phyloP scores from a whole-genome alignment of 2,329 filamentous ascomycete genomes.

The Plenodomus lindquistii region DNA sequence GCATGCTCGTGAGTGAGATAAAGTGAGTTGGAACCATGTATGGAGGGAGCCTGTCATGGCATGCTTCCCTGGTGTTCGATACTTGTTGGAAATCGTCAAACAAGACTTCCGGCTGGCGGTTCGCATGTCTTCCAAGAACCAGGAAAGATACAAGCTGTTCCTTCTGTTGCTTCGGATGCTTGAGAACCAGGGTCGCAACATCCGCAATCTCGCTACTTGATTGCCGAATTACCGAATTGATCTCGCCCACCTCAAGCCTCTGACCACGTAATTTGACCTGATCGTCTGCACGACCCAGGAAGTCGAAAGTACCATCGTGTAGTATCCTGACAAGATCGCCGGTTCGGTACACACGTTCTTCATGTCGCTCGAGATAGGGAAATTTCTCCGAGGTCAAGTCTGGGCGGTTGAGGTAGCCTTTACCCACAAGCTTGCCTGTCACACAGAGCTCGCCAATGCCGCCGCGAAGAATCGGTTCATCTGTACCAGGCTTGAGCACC shows the following conservation, averaged over 20 bases:
- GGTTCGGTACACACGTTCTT: conserved; percentile 72
- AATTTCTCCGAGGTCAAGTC: conserved; percentile 80
- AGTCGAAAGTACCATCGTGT: conserved; percentile 81
- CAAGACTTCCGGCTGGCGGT: conserved; percentile 22
- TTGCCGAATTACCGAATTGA: conserved; percentile 78
- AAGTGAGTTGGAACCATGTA: conserved; percentile 95
- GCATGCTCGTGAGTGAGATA: conserved; percentile 70
- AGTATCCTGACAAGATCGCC: conserved; percentile 85
- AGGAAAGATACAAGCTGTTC: conserved; percentile 82
- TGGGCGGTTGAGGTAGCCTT: conserved; percentile 80
- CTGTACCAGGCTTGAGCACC: conserved; percentile 71
- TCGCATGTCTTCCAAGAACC: conserved; percentile 28
- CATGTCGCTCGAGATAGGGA: conserved; percentile 59
- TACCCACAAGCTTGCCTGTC: conserved; percentile 83
- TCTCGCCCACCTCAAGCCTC: conserved; percentile 86
- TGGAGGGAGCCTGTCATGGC: conserved; percentile 68
- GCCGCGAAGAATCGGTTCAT: conserved; percentile 73
- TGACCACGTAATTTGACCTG: conserved; percentile 92
- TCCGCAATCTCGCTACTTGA: conserved; percentile 64
- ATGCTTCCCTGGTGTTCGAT: conserved; percentile 56
- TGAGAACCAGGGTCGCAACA: conserved; percentile 75
- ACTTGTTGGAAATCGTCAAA: conserved; percentile 23
- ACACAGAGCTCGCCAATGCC: conserved; percentile 87
- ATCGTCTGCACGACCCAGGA: conserved; percentile 84
- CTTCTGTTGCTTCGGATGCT: conserved; percentile 72